Base-by-base conservation (phyloP, 1,284 basidiomycete species). In the Malassezia nana region DNA sequence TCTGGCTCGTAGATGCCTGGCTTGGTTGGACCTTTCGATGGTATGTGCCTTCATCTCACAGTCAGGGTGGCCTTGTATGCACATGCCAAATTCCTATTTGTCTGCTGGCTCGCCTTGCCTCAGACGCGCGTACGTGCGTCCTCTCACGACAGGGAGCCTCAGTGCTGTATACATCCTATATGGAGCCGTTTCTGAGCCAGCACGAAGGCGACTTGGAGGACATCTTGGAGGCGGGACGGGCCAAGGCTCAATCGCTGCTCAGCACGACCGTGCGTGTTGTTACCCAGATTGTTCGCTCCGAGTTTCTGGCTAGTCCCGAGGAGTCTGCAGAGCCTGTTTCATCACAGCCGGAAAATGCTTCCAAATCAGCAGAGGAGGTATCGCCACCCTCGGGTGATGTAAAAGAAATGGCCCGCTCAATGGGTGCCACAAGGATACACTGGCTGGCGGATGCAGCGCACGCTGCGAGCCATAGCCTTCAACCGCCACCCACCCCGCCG, bases 51-150 rank as follows among this genome's bases (percentile, higher is more conserved):
- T 29, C 13, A 6, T 13, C 28, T 10, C 39, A 20, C 33, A 29
- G 10, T 18, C 38, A 57, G 55, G 58, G 28, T 72, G 8, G 63
- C 66, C 4, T 64, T 66, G 40, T 72, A 72, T 55, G 58, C 57
- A 40, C 59, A 68, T 33, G 13, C 58, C 18, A 63, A 67, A 5
- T 57, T 72, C 13, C 30, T 65, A n/a, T 68, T 69, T 41, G 59
- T 60, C 39, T 51, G 69, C 12, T 72, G 69, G 69, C 60, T 72
- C 4, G 63, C 69, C 3, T 53, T 67, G 32, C 69, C 69, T 0
- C 69, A 69, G 48, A 72, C 69, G 0, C 33, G 43, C 2, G 52
- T 48, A 48, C 10, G 52, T 46, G 24, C 15, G 25, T 2, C n/a
- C 16, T 29, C 33, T 40, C 25, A 49, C 38, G 12, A 24, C 22